Base-by-base conservation (phyloP, 176 grass and related monocot species). In the Oryza longistaminata region DNA sequence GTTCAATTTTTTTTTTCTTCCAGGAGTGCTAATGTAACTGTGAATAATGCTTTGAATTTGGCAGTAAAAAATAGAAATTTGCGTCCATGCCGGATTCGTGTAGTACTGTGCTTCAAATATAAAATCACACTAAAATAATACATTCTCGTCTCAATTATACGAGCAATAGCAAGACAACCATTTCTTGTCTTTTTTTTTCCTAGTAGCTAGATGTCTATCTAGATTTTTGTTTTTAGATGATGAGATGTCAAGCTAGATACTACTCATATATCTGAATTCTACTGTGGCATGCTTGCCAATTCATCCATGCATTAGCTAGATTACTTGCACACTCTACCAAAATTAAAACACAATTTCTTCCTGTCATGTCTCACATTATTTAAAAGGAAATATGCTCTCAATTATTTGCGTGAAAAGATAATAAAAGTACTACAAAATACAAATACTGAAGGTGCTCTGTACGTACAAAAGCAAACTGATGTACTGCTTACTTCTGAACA, bases 271-370 rank as follows among this genome's bases (percentile, higher is more conserved):
- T 73, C 34, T 45, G 33, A 55, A 90, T 67, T 90, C 15, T 84
- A 79, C 70, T 71, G 64, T 84, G 40, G n/a, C 70, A 87, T 76
- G 81, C 85, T 87, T 91, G 81, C 70, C 17, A 75, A 65, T 84
- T 80, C 76, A 83, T 82, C 75, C 85, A 90, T 5, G 35, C 5
- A 37, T 48, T 65, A 73, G 55, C 9, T 62, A 43, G 73, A 71
- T 83, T 83, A 86, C 68, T 90, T 74, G 67, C 34, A 69, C 68
- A 84, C 79, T 40, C 46, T 75, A 87, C 42, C 70, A 65, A 58
- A 87, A 68, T 48, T 17, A 64, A 61, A 83, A 26, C 2, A 60
- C 71, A 66, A 25, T 55, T 67, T 67, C 21, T 58, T 73, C 7
- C 7, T 40, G 73, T 62, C 84, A 83, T 39, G 43, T 86, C 58